Evolutionary conservation across 768 basidiomycete genomes (phyloP).

Genomic region (Jaapia argillacea): DNA sequence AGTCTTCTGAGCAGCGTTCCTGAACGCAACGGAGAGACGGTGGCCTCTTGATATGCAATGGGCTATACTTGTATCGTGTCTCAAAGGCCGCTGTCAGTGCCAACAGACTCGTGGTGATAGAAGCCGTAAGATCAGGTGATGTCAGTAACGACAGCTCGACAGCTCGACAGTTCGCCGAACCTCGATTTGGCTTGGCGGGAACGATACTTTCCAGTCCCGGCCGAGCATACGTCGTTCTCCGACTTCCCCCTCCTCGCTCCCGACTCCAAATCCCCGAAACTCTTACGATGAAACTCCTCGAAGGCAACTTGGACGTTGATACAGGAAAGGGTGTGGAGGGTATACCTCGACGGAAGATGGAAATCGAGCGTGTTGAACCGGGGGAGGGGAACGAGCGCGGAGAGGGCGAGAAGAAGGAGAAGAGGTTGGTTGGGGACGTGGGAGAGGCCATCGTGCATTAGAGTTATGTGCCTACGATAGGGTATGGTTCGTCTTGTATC

Average conservation of each 20-base stretch:
- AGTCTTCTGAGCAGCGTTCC: too few relatives aligned
- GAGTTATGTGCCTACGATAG: not conserved
- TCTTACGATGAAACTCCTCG: not conserved
- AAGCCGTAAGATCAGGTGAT: too few relatives aligned
- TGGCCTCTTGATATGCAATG: too few relatives aligned
- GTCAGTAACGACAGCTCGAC: too few relatives aligned
- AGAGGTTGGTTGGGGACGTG: not conserved
- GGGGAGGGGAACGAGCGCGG: not conserved
- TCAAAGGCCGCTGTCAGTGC: too few relatives aligned
- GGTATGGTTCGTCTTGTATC: too few relatives aligned
- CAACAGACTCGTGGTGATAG: too few relatives aligned
- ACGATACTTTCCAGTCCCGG: not conserved
- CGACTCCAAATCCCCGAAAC: not conserved
- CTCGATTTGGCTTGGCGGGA: too few relatives aligned
- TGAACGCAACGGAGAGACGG: too few relatives aligned
- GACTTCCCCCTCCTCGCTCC: not conserved
- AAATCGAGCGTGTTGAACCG: not conserved
- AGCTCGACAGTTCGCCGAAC: too few relatives aligned
- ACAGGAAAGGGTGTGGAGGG: not conserved
- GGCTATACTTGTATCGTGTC: too few relatives aligned
- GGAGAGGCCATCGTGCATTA: not conserved
- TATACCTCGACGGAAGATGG: not conserved
- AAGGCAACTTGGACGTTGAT: not conserved
- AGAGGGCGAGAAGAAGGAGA: not conserved
- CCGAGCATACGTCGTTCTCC: not conserved